These are phyloP conservation scores for Vitellaria paradoxa DNA, from an alignment of 179 eudicot species.

Conservation along the genomic window DNA sequence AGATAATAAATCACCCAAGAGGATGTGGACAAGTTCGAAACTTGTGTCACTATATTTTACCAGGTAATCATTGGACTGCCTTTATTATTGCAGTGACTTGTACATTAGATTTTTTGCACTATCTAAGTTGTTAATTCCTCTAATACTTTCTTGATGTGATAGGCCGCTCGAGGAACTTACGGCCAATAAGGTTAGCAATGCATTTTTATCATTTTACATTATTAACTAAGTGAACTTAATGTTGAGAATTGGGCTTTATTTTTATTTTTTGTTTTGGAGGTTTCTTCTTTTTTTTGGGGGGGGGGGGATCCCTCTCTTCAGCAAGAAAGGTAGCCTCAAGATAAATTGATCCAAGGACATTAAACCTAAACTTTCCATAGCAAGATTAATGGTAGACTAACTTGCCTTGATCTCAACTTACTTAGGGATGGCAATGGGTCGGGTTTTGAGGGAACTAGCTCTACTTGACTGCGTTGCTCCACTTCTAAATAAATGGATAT, in stretches of 20 bases:
- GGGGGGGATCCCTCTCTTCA: no score
- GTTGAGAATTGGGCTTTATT: not conserved
- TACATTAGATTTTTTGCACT: not conserved
- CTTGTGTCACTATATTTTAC: conserved; percentile 21
- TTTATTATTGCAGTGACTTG: not conserved
- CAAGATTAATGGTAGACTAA: conserved; percentile 6
- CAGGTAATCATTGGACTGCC: conserved; percentile 21
- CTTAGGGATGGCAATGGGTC: no score
- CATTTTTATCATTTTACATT: not conserved
- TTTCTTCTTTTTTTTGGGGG: no score
- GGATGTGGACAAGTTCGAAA: conserved; percentile 22
- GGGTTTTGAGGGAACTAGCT: no score
- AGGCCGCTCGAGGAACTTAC: conserved; percentile 23
- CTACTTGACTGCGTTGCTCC: no score
- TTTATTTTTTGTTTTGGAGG: no score
- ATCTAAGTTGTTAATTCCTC: not conserved
- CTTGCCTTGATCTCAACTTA: not conserved
- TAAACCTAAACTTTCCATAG: not conserved
- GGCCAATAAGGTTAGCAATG: conserved; percentile 36
- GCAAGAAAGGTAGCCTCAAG: not conserved
- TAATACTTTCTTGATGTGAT: not conserved
- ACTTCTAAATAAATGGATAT: no score
- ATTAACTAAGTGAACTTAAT: not conserved
- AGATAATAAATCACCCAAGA: conserved; percentile 21
- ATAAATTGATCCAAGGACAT: not conserved